Conservation (phyloP, 441 rosid genomes). For the Bocquillonia castaneifolia region DNA sequence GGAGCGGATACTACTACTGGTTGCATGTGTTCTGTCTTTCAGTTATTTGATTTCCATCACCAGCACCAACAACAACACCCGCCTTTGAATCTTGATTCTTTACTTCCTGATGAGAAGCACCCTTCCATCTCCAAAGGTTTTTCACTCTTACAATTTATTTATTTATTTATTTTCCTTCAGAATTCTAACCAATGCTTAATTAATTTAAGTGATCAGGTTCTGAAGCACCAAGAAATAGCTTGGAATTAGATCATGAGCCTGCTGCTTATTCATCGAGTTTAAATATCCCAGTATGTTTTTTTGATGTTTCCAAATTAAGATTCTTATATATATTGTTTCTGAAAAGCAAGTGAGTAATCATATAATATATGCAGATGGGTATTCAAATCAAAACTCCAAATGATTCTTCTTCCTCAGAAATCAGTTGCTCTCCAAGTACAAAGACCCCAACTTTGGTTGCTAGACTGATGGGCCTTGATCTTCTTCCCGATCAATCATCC, state of each 20-base stretch:
- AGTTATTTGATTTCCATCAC: conserved; percentile 65
- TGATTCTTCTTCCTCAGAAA: conserved; percentile 46
- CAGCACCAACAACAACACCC: conserved; percentile 34
- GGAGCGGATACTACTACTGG: conserved; percentile 33
- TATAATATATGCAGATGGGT: conserved; percentile 43
- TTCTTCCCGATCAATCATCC: conserved; percentile 51
- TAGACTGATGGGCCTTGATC: conserved; percentile 91
- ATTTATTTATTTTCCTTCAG: not conserved
- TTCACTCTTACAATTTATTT: not conserved
- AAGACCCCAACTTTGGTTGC: conserved; percentile 86
- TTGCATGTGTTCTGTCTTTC: conserved; percentile 73
- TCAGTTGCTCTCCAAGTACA: conserved; percentile 57
- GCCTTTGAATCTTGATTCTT: conserved; percentile 28
- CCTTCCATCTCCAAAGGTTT: conserved; percentile 47
- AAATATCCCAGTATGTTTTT: conserved; percentile 43
- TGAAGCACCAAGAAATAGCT: conserved; percentile 82
- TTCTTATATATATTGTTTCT: conserved; percentile 20
- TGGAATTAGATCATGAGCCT: conserved; percentile 42
- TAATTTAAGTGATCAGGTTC: conserved; percentile 45
- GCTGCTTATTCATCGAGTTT: conserved; percentile 38
- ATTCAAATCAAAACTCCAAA: conserved; percentile 61
- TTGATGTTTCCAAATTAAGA: conserved; percentile 17
- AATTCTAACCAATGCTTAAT: not conserved
- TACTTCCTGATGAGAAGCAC: conserved; percentile 20
- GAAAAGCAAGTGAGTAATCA: conserved; percentile 28